Percentiles rank a stretch among this genome's conserved stretches.
phyloP scores from a whole-genome alignment of 495 filamentous ascomycete species.

The Pyrenopolyporus hunteri region DNA sequence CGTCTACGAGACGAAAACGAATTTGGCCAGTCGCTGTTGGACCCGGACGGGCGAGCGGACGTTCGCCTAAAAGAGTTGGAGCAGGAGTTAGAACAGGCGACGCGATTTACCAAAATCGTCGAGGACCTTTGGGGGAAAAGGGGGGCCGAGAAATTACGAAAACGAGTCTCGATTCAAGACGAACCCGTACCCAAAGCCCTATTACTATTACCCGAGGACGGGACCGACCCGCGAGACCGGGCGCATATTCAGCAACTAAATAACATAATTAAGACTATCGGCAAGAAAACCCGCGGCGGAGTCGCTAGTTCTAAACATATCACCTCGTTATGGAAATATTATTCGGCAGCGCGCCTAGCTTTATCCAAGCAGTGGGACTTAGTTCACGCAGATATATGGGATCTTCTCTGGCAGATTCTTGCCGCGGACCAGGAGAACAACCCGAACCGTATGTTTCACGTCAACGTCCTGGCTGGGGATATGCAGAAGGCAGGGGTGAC shows the following conservation, averaged over 20 bases:
- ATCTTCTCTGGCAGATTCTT: conserved; percentile 60
- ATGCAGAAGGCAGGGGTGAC: conserved; percentile 59
- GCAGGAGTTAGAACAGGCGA: conserved; percentile 56
- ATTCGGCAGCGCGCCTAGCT: conserved; percentile 49
- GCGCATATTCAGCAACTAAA: conserved; percentile 29
- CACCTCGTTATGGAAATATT: conserved; percentile 51
- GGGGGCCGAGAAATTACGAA: conserved; percentile 48
- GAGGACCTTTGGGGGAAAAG: conserved; percentile 46
- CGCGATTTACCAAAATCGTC: conserved; percentile 44
- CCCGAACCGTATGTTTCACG: conserved; percentile 62
- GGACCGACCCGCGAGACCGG: conserved; percentile 5
- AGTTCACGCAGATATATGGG: conserved; percentile 60
- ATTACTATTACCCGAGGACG: conserved; percentile 35
- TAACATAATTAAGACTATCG: conserved; percentile 35
- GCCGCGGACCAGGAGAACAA: conserved; percentile 46
- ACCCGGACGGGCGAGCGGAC: conserved; percentile 52
- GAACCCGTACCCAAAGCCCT: conserved; percentile 35
- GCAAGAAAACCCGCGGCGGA: conserved; percentile 4
- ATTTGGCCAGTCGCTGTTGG: conserved; percentile 43
- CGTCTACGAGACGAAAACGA: conserved; percentile 44
- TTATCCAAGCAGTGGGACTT: conserved; percentile 51
- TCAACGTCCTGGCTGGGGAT: conserved; percentile 67
- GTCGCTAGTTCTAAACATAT: conserved; percentile 16
- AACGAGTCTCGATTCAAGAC: conserved; percentile 44
- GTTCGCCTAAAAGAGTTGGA: conserved; percentile 57